These are phyloP conservation scores for Penicillium soppii DNA, from an alignment of 495 filamentous ascomycete genomes.

Conservation along the genomic window DNA sequence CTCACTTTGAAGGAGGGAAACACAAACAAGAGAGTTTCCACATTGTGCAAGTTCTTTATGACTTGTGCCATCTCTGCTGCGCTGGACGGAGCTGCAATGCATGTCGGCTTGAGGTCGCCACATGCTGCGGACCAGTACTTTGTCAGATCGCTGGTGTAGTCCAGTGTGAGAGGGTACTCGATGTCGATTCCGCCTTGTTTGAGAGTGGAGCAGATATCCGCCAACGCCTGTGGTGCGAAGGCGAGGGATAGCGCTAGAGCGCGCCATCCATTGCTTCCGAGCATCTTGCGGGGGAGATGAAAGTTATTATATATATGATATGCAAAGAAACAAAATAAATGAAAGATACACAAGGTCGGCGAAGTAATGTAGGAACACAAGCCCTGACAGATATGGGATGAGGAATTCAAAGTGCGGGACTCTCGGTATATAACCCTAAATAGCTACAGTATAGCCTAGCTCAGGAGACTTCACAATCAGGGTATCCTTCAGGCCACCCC, in stretches of 20 bases:
- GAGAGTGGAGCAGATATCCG: slow-evolving; percentile 39
- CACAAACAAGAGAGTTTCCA: slow-evolving; percentile 30
- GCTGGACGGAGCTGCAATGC: slow-evolving; percentile 39
- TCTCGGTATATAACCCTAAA: neutral
- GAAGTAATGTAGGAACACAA: neutral
- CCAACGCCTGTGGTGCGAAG: slow-evolving; percentile 20
- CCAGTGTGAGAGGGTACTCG: slow-evolving; percentile 26
- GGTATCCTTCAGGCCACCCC: slow-evolving; percentile 9
- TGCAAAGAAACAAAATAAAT: neutral
- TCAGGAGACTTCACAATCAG: too few relatives aligned
- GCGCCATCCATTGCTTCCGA: slow-evolving; percentile 18
- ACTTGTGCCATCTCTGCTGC: slow-evolving; percentile 37
- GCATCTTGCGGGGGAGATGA: slow-evolving; percentile 14
- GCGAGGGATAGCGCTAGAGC: slow-evolving; percentile 19
- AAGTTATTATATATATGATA: neutral
- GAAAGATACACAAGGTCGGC: neutral
- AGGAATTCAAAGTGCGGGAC: neutral
- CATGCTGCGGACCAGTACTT: slow-evolving; percentile 45
- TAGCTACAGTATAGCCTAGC: neutral
- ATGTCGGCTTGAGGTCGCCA: slow-evolving; percentile 39
- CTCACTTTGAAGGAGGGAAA: neutral
- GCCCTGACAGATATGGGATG: neutral
- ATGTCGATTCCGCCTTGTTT: slow-evolving; percentile 28
- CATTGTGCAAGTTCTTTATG: slow-evolving; percentile 36
- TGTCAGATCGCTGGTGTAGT: slow-evolving; percentile 26